Percentiles rank a stretch among this genome's conserved stretches.
Evolutionary conservation across 1,284 basidiomycete genomes (phyloP).

Genomic region (Singerocomus inundabilis): DNA sequence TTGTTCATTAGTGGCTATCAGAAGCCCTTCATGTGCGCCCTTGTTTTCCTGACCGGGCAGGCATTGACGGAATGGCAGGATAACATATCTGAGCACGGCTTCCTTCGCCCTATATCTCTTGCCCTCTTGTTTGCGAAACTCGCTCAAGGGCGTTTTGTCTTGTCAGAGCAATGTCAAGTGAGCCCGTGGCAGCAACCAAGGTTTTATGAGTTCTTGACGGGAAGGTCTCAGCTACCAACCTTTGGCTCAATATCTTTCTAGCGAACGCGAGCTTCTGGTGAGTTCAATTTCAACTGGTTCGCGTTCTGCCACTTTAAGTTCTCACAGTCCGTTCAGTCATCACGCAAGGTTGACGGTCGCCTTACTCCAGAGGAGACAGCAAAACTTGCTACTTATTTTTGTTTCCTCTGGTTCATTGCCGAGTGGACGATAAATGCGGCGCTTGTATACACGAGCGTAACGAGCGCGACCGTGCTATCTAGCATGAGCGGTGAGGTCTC

Average conservation of each 20-base stretch:
- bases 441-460: conserved; percentile 84
- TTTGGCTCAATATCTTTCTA: conserved; percentile 17
- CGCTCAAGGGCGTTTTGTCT: conserved; percentile 26
- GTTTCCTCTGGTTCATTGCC: conserved; percentile 86
- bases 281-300: neutral
- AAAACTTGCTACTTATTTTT: conserved; percentile 74
- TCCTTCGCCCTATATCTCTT: conserved; percentile 89
- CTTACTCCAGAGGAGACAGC: conserved; percentile 74
- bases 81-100: conserved; percentile 88
- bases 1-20: conserved; percentile 68
- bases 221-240: conserved; percentile 26
- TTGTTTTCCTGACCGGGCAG: neutral
- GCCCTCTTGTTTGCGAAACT: conserved; percentile 55
- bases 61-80: conserved; percentile 39
- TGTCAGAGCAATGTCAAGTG: conserved; percentile 12
- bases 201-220: neutral
- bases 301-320: neutral
- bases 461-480: conserved; percentile 86
- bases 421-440: conserved; percentile 88
- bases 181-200: neutral
- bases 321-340: conserved; percentile 12
- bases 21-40: conserved; percentile 78
- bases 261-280: conserved; percentile 20
- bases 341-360: conserved; percentile 32
- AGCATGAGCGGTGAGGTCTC: conserved; percentile 76